Percentiles rank a stretch among this genome's conserved stretches.
Conservation (phyloP, 2,329 filamentous ascomycete species). For the Volutella citrinella region DNA sequence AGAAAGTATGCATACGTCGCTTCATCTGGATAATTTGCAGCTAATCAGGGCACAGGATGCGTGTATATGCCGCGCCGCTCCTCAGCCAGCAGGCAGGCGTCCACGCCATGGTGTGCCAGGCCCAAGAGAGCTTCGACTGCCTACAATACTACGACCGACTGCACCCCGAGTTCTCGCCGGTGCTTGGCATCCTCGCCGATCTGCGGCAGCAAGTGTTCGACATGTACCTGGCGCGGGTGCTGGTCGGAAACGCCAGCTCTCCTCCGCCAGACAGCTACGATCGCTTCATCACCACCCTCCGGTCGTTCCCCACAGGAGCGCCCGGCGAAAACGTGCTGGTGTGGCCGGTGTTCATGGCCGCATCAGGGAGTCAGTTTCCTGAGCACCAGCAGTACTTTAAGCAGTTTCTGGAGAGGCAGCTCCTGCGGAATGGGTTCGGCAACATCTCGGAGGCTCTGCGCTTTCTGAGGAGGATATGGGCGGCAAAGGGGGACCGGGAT, state of each 20-base stretch:
- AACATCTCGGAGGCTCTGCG: constrained; percentile 20
- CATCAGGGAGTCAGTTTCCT: constrained; percentile 14
- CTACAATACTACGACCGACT: constrained; percentile 54
- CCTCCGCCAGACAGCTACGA: constrained; percentile 52
- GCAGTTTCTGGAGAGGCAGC: constrained; percentile 12
- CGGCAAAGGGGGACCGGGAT: constrained; percentile 7
- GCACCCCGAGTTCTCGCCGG: constrained; percentile 9
- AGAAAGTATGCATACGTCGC: constrained; percentile 13
- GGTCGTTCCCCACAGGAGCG: constrained; percentile 14
- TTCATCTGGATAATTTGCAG: constrained; percentile 45
- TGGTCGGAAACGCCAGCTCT: constrained; percentile 46
- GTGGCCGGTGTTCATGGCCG: constrained; percentile 24
- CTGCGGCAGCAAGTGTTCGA: constrained; percentile 14
- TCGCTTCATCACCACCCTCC: constrained; percentile 17
- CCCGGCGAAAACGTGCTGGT: constrained; percentile 20
- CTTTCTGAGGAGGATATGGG: constrained; percentile 19
- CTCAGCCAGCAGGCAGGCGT: constrained; percentile 17
- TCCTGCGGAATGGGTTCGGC: constrained; percentile 16
- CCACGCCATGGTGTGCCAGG: constrained; percentile 13
- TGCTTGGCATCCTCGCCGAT: constrained; percentile 4
- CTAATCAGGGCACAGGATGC: constrained; percentile 9
- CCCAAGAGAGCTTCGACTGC: constrained; percentile 11
- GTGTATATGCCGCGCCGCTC: constrained; percentile 20
- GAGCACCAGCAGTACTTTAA: constrained; percentile 20
- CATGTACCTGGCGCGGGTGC: constrained; percentile 12